Evolutionary conservation across 345 rosid species (phyloP).

Genomic region (Euclidium syriacum): DNA sequence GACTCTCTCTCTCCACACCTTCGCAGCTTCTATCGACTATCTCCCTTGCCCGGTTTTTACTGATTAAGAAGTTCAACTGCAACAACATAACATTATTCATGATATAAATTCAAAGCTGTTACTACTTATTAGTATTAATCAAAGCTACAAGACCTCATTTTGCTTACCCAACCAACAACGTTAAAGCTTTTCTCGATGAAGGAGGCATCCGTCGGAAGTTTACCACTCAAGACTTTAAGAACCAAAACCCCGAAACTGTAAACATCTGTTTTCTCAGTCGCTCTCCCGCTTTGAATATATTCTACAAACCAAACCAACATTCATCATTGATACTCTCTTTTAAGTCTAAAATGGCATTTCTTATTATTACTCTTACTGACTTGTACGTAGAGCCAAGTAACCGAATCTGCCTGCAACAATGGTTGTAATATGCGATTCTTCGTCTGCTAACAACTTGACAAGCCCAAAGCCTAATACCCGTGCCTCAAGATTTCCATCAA

Average conservation of each 20-base stretch:
- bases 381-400: constrained; percentile 94
- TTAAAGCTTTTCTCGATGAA: constrained; percentile 95
- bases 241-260: constrained; percentile 89
- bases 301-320: constrained; percentile 38
- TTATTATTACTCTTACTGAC: constrained; percentile 13
- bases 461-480: constrained; percentile 96
- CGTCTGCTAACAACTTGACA: constrained; percentile 84
- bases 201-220: constrained; percentile 88
- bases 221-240: constrained; percentile 90
- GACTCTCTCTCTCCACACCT: constrained; percentile 68
- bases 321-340: too few relatives aligned
- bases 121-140: background rate
- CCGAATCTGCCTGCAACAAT: constrained; percentile 98
- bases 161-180: constrained; percentile 91
- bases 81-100: too few relatives aligned
- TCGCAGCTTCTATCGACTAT: constrained; percentile 67
- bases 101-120: background rate
- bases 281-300: constrained; percentile 95
- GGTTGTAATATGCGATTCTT: constrained; percentile 94
- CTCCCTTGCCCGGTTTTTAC: constrained; percentile 64
- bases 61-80: constrained; percentile 77
- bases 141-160: background rate
- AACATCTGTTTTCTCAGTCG: constrained; percentile 94
- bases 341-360: too few relatives aligned
- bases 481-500: constrained; percentile 90